Conservation (phyloP, 2,329 filamentous ascomycete species). For the Pleomassaria siparia region DNA sequence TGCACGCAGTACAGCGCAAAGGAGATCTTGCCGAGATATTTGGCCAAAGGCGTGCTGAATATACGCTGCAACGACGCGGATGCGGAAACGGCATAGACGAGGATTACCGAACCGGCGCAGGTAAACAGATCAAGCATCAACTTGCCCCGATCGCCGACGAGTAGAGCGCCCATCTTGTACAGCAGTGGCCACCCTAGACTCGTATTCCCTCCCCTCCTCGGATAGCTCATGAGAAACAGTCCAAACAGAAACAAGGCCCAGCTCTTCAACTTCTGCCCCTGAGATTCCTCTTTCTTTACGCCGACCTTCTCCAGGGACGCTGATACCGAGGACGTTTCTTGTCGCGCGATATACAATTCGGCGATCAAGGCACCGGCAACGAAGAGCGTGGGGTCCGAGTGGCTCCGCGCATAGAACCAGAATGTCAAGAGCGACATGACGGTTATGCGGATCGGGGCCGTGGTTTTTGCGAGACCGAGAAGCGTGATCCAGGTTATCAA, state of each 20-base stretch:
- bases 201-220: background rate
- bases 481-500: slow-evolving; percentile 60
- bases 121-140: background rate
- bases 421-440: slow-evolving; percentile 47
- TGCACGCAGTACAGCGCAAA: slow-evolving; percentile 53
- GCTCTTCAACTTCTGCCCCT: slow-evolving; percentile 20
- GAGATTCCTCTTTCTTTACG: background rate
- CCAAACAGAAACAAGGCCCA: slow-evolving; percentile 7
- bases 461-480: slow-evolving; percentile 53
- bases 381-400: slow-evolving; percentile 61
- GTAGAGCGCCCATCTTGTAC: background rate
- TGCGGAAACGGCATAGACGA: slow-evolving; percentile 42
- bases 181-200: background rate
- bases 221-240: slow-evolving; percentile 5
- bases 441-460: slow-evolving; percentile 47
- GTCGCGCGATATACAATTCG: slow-evolving; percentile 53
- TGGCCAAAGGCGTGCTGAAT: slow-evolving; percentile 45
- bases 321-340: background rate
- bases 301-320: no score
- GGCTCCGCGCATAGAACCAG: slow-evolving; percentile 52
- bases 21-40: slow-evolving; percentile 51
- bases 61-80: background rate
- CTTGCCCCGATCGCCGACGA: slow-evolving; percentile 1
- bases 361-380: slow-evolving; percentile 58
- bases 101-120: slow-evolving; percentile 32